Evolutionary conservation across 2,329 filamentous ascomycete species (phyloP).

Genomic region (Claviceps digitariae): DNA sequence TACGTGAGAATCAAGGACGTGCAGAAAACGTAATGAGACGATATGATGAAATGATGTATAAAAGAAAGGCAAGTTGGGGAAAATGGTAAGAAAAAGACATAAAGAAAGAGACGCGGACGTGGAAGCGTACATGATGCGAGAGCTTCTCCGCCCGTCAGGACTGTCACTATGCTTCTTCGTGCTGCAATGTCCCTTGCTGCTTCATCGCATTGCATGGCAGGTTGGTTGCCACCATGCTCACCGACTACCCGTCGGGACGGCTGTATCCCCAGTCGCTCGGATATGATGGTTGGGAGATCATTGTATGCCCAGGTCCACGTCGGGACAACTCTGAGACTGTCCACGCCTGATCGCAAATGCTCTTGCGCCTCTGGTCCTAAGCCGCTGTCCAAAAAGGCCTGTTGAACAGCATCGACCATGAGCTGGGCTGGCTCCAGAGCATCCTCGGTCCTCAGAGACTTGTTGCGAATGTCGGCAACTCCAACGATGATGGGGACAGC

Average conservation of each 20-base stretch:
- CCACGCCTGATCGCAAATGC: conserved; percentile 23
- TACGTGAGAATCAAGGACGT: too few species aligned
- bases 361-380: conserved; percentile 7
- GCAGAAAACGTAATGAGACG: too few species aligned
- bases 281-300: conserved; percentile 41
- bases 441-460: conserved; percentile 28
- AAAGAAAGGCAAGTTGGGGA: too few species aligned
- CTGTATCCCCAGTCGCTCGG: conserved; percentile 32
- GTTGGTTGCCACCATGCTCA: conserved; percentile 50
- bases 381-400: conserved; percentile 36
- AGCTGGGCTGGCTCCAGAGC: conserved; percentile 45
- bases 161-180: conserved; percentile 39
- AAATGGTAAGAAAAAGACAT: too few species aligned
- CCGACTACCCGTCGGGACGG: conserved; percentile 35
- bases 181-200: conserved; percentile 42
- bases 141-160: conserved; percentile 52
- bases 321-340: conserved; percentile 45
- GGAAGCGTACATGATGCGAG: conserved; percentile 37
- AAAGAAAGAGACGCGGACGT: too few species aligned
- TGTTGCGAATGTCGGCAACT: conserved; percentile 48
- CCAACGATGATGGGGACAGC: conserved; percentile 43
- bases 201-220: conserved; percentile 48
- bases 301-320: conserved; percentile 55
- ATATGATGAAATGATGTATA: too few species aligned
- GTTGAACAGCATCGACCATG: conserved; percentile 41